phyloP scores from a whole-genome alignment of 495 filamentous ascomycete genomes.

The Neurospora terricola region DNA sequence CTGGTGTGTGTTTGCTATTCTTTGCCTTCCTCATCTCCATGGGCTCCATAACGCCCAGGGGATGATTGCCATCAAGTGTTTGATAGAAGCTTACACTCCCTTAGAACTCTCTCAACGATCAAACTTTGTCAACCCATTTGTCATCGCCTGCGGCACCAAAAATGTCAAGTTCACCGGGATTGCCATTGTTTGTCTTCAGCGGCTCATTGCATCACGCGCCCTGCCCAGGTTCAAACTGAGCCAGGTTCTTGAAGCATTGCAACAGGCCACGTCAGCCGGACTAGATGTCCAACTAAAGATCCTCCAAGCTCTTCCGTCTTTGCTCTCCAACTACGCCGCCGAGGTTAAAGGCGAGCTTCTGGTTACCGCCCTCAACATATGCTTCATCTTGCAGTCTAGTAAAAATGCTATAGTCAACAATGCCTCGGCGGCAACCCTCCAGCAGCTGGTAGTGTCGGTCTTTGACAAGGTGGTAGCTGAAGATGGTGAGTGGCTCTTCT shows the following conservation, averaged over 20 bases:
- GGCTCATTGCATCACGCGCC: conserved; percentile 70
- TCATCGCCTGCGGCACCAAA: conserved; percentile 80
- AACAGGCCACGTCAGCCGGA: conserved; percentile 63
- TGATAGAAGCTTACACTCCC: conserved; percentile 7
- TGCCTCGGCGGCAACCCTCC: conserved; percentile 86
- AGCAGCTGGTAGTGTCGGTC: conserved; percentile 83
- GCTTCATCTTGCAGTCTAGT: conserved; percentile 77
- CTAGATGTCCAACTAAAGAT: conserved; percentile 95
- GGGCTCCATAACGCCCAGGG: neutral
- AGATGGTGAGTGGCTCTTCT: conserved; percentile 47
- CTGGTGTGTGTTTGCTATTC: conserved; percentile 45
- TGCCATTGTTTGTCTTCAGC: conserved; percentile 77
- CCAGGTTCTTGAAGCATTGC: conserved; percentile 77
- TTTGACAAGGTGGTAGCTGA: conserved; percentile 85
- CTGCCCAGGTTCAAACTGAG: conserved; percentile 63
- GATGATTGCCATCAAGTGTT: neutral
- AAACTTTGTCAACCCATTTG: conserved; percentile 81
- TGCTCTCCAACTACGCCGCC: conserved; percentile 82
- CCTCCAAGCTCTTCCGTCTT: conserved; percentile 80
- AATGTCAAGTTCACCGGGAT: conserved; percentile 84
- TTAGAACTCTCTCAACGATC: conserved; percentile 74
- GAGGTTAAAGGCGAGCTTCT: conserved; percentile 74
- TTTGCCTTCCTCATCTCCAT: neutral
- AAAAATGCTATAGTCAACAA: conserved; percentile 90
- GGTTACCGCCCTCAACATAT: conserved; percentile 74